Conservation (phyloP, 345 rosid genomes). For the Lepidium didymum region DNA sequence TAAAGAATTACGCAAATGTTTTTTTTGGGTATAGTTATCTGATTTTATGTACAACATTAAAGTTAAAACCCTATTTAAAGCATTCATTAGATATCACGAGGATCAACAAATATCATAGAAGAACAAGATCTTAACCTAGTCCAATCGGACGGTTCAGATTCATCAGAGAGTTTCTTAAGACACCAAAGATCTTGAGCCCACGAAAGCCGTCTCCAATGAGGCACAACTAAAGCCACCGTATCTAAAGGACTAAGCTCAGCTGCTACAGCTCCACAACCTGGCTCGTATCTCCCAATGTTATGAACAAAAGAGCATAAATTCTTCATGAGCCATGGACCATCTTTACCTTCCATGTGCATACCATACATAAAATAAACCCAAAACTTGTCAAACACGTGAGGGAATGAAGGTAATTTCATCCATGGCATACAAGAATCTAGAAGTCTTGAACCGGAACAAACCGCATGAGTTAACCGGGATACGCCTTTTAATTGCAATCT, state of each 20-base stretch:
- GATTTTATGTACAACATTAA: no score
- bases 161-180: no score
- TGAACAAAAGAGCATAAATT: conserved; percentile 53
- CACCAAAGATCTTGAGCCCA: no score
- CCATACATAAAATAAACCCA: conserved; percentile 63
- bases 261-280: conserved; percentile 55
- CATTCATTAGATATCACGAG: no score
- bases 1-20: no score
- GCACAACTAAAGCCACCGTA: conserved; percentile 44
- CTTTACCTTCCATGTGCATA: conserved; percentile 55
- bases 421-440: conserved; percentile 69
- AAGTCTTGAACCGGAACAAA: conserved; percentile 48
- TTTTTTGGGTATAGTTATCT: no score
- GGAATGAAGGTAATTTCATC: conserved; percentile 62
- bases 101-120: no score
- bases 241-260: conserved; percentile 58
- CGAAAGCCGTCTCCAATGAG: conserved; percentile 65
- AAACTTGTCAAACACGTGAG: conserved; percentile 54
- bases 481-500: conserved; percentile 55
- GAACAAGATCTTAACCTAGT: no score
- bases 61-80: no score
- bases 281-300: conserved; percentile 55
- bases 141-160: no score
- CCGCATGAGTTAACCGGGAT: conserved; percentile 35
- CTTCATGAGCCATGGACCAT: conserved; percentile 44